Evolutionary conservation across 1,284 basidiomycete species (phyloP).

Genomic region (Peniophora sp.): DNA sequence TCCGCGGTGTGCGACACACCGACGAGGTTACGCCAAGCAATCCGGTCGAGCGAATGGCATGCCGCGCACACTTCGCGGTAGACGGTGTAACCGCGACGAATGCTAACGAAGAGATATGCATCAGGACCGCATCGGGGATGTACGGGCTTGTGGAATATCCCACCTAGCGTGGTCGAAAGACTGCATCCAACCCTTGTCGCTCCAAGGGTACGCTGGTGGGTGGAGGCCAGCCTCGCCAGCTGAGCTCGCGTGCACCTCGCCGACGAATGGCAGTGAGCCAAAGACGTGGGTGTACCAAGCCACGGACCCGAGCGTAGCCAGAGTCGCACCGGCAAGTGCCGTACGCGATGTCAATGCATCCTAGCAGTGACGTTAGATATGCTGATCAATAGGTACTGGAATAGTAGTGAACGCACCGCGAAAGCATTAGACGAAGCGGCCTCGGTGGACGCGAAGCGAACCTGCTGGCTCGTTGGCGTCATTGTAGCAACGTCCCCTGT

Average conservation of each 20-base stretch:
- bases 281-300: slow-evolving; percentile 97
- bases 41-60: slow-evolving; percentile 98
- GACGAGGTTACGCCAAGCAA: slow-evolving; percentile 99
- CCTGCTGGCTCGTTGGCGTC: slow-evolving; percentile 28
- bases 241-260: slow-evolving; percentile 84
- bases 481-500: too few species aligned
- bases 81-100: slow-evolving; percentile 97
- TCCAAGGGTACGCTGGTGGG: slow-evolving; percentile 84
- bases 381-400: too few species aligned
- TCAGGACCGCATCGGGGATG: slow-evolving; percentile 2
- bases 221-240: slow-evolving; percentile 94
- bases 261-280: slow-evolving; percentile 80
- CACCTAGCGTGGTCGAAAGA: slow-evolving; percentile 94
- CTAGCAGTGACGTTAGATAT: too few species aligned
- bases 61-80: slow-evolving; percentile 99
- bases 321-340: slow-evolving; percentile 71
- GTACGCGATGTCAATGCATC: slow-evolving; percentile 64
- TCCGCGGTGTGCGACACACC: slow-evolving; percentile 96
- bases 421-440: slow-evolving; percentile 45
- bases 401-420: slow-evolving; percentile 39
- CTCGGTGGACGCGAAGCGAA: slow-evolving; percentile 61
- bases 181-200: slow-evolving; percentile 82
- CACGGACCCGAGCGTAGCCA: slow-evolving; percentile 80
- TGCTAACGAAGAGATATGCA: slow-evolving; percentile 39
- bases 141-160: slow-evolving; percentile 14